A percentile compares a stretch with the other conserved stretches of the same genome.
Evolutionary conservation across 2,329 filamentous ascomycete species (phyloP).

Genomic region (Fusarium sp.): DNA sequence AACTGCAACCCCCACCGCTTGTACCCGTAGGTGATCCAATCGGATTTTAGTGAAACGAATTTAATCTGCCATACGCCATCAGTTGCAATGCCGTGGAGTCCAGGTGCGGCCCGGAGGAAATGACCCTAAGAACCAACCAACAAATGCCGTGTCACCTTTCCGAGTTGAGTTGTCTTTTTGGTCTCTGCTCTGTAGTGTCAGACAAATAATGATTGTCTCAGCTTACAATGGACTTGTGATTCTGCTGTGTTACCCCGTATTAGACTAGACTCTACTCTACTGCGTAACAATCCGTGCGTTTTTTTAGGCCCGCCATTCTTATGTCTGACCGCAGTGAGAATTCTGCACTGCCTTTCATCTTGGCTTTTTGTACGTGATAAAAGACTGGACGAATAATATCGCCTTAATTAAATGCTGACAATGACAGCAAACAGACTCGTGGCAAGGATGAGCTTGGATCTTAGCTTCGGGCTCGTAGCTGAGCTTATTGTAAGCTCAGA

Average conservation of each 20-base stretch:
- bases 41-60: slow-evolving; percentile 26
- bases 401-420: neutral
- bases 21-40: slow-evolving; percentile 12
- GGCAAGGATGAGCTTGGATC: neutral
- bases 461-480: neutral
- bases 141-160: slow-evolving; percentile 15
- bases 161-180: neutral
- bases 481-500: neutral
- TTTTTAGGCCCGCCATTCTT: neutral
- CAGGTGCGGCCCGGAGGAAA: slow-evolving; percentile 8
- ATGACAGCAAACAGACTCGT: neutral
- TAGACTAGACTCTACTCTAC: neutral
- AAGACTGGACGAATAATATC: neutral
- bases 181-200: no score
- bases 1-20: neutral
- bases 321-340: slow-evolving; percentile 11
- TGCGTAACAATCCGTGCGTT: neutral
- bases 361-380: no score
- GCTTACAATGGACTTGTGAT: no score
- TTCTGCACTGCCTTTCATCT: neutral
- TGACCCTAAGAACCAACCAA: neutral
- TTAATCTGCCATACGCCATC: slow-evolving; percentile 4
- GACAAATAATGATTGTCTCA: no score
- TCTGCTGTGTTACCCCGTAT: slow-evolving; percentile 26
- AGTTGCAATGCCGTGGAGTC: slow-evolving; percentile 14